Evolutionary conservation across 2,329 filamentous ascomycete genomes (phyloP), one percentile per base, ranked within the genome.

Genomic region (Colletotrichum godetiae): DNA sequence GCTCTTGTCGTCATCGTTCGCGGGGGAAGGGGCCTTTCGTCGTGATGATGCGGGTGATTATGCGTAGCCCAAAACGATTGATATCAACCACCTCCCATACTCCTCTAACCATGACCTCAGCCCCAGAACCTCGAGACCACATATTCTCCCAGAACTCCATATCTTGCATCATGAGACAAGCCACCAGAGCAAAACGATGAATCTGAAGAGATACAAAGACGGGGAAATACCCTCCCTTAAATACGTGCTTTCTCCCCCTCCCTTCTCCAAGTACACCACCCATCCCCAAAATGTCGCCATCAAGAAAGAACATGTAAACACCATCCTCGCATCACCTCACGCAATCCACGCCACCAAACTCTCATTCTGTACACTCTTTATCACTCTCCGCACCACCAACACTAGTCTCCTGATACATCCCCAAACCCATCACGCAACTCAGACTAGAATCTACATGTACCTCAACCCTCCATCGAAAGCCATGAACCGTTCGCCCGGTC

Each of bases 281-380:
- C 57, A 12, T 29, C 56, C 12, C 27, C 27, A 15, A 24, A 19
- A 64, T 64, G 61, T 64, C 49, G 61, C 49, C 49, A 64, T 64
- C 42, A 49, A 49, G 42, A 22, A 24, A 42, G 13, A 42, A 19
- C 37, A 19, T 6, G 37, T 42, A 42, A 29, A 64, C 49, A 33
- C 31, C 61, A 64, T 64, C 31, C 13, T 42, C 31, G 19, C 22
- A 22, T 29, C 24, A 55, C 22, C 61, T 53, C 61, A 55, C 61
- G 61, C 31, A 52, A 64, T 64, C 46, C 29, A n/a, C 49, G 46
- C 46, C 46, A 19, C 42, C 4, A 4, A 24, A 29, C 53, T 24
- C 24, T 24, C 52, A 6, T 22, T 29, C 27, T 55, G 52, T 55
- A 24, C 52, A 15, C 15, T 19, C 37, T 42, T 15, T 42, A 15